Evolutionary conservation across 2,329 filamentous ascomycete genomes (phyloP).

Genomic region (Ceratocystis lukuohia): DNA sequence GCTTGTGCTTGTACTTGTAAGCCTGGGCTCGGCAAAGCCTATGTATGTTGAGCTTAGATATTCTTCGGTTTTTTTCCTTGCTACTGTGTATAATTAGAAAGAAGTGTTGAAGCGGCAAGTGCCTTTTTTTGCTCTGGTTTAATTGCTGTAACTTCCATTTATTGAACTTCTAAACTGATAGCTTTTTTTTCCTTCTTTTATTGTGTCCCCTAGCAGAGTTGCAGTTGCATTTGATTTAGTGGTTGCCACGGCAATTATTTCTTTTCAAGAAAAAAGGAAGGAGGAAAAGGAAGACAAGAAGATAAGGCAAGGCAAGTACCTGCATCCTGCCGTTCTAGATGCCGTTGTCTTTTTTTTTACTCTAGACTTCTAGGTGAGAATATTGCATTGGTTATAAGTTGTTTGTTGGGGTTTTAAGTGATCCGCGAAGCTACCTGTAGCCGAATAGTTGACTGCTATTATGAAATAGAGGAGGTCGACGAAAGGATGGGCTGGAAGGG

Average conservation of each 20-base stretch:
- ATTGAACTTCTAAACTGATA: too few relatives aligned
- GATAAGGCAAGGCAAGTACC: not conserved
- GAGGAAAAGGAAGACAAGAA: not conserved
- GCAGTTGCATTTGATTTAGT: not conserved
- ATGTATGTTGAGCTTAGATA: not conserved
- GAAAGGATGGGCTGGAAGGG: too few relatives aligned
- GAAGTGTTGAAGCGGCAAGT: not conserved
- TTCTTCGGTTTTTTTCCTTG: not conserved
- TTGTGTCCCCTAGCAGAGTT: too few relatives aligned
- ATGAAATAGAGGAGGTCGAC: too few relatives aligned
- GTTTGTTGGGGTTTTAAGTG: too few relatives aligned
- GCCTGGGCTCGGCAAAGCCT: not conserved
- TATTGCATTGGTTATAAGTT: too few relatives aligned
- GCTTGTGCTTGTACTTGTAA: not conserved
- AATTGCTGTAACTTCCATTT: not conserved
- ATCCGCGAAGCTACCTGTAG: too few relatives aligned
- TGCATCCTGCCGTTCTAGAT: conserved; percentile 4
- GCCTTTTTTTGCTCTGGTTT: not conserved
- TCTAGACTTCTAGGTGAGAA: not conserved
- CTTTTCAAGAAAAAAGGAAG: not conserved
- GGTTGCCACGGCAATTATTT: not conserved
- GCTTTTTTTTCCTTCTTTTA: not conserved
- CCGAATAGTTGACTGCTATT: too few relatives aligned
- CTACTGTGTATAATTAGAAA: not conserved
- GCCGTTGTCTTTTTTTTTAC: not conserved